These are phyloP conservation scores for Boletus huronensis DNA, from an alignment of 768 basidiomycete genomes.

Conservation along the genomic window DNA sequence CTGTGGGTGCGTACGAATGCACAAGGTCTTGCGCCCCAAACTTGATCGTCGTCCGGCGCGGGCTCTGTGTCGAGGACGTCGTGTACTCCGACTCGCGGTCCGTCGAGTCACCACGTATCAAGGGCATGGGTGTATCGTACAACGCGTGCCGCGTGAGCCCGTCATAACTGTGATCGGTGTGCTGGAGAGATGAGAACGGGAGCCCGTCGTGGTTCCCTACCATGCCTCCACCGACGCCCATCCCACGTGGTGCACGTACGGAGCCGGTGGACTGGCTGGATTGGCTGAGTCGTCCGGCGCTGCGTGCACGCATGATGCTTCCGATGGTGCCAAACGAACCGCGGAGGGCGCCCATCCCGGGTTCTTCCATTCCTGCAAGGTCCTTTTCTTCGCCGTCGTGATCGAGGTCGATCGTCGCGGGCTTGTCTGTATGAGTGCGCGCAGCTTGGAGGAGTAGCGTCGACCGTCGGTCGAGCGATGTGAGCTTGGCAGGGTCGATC, in stretches of 20 bases:
- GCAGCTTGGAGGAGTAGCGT: slow-evolving; percentile 91
- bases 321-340: slow-evolving; percentile 91
- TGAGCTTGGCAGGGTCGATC: slow-evolving; percentile 79
- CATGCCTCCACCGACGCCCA: slow-evolving; percentile 28
- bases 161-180: slow-evolving; percentile 36
- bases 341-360: slow-evolving; percentile 87
- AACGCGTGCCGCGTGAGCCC: slow-evolving; percentile 78
- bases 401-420: slow-evolving; percentile 28
- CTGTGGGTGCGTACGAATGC: slow-evolving; percentile 67
- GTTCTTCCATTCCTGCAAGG: slow-evolving; percentile 69
- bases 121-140: slow-evolving; percentile 83
- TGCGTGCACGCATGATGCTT: slow-evolving; percentile 77
- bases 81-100: slow-evolving; percentile 38
- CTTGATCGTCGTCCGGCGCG: slow-evolving; percentile 61
- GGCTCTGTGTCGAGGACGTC: slow-evolving; percentile 28
- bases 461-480: slow-evolving; percentile 80
- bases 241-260: slow-evolving; percentile 13
- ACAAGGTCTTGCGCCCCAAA: slow-evolving; percentile 72
- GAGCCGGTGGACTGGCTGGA: slow-evolving; percentile 35
- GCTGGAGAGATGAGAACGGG: slow-evolving; percentile 23
- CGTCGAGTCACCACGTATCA: slow-evolving; percentile 28
- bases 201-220: slow-evolving; percentile 24
- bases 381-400: slow-evolving; percentile 61
- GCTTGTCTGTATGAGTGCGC: slow-evolving; percentile 59
- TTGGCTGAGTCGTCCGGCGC: slow-evolving; percentile 49